Conservation (phyloP, 179 eudicot genomes). For the Corrigiola litoralis region DNA sequence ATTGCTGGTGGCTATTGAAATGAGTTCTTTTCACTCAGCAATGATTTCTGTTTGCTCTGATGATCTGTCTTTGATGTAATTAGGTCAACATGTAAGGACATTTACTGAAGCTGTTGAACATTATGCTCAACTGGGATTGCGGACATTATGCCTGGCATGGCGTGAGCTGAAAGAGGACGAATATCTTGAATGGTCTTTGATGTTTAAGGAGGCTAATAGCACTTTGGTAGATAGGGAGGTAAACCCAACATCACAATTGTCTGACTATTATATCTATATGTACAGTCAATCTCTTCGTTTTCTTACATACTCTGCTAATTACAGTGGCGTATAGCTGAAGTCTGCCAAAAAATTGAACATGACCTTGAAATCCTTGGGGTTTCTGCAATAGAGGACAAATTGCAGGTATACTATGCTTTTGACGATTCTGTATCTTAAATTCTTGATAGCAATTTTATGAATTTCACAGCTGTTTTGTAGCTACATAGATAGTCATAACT, state of each 20-base stretch:
- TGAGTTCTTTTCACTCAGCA: background rate
- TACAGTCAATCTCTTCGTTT: background rate
- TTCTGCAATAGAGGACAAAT: slow-evolving; percentile 92
- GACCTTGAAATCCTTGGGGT: slow-evolving; percentile 90
- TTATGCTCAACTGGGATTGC: slow-evolving; percentile 83
- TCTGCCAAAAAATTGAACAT: slow-evolving; percentile 84
- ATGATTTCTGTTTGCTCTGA: background rate
- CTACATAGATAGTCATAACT: no score
- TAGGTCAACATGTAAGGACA: slow-evolving; percentile 77
- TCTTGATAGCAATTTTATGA: background rate
- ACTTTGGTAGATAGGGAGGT: slow-evolving; percentile 96
- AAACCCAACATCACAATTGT: slow-evolving; percentile 11
- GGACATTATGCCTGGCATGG: slow-evolving; percentile 94
- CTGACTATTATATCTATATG: background rate
- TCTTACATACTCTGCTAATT: slow-evolving; percentile 23
- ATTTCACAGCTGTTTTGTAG: background rate
- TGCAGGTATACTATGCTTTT: slow-evolving; percentile 50
- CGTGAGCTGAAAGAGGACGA: slow-evolving; percentile 83
- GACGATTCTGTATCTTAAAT: background rate
- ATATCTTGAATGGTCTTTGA: slow-evolving; percentile 78
- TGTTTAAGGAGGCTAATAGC: slow-evolving; percentile 94
- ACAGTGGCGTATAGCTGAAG: slow-evolving; percentile 97
- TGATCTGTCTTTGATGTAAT: slow-evolving; percentile 10
- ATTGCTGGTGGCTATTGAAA: background rate
- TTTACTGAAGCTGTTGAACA: slow-evolving; percentile 82